Conservation (phyloP, 352 stramenopile species). For the Phytopythium chamaehyphon region DNA sequence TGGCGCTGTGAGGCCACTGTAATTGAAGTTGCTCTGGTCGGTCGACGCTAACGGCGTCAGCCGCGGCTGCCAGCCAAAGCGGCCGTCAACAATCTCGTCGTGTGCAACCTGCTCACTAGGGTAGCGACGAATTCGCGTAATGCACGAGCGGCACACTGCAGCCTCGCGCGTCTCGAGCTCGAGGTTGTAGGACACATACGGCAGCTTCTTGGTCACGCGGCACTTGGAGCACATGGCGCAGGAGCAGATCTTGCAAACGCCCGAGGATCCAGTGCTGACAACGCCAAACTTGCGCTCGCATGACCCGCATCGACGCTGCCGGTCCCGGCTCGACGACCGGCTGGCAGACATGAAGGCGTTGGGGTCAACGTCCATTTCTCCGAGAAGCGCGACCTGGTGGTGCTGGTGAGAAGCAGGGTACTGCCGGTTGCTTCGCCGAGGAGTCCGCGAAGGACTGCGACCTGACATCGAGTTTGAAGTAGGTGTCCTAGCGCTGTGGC, state of each 20-base stretch:
- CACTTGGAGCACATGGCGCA: constrained; percentile 36
- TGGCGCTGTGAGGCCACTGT: neutral
- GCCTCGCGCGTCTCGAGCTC: constrained; percentile 22
- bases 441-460: neutral
- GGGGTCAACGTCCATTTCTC: neutral
- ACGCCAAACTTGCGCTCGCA: constrained; percentile 29
- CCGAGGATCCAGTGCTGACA: constrained; percentile 17
- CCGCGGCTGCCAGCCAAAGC: constrained; percentile 9
- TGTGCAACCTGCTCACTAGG: constrained; percentile 17
- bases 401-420: constrained; percentile 1
- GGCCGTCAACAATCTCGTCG: constrained; percentile 21
- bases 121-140: constrained; percentile 23
- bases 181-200: constrained; percentile 24
- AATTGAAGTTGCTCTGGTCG: neutral
- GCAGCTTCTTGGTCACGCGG: constrained; percentile 29
- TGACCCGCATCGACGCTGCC: constrained; percentile 19
- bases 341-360: neutral
- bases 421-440: neutral
- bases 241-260: constrained; percentile 27
- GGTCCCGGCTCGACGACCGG: constrained; percentile 3
- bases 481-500: neutral
- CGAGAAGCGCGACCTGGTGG: constrained; percentile 4
- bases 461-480: neutral
- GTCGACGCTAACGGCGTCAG: neutral
- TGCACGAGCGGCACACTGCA: constrained; percentile 27